Evolutionary conservation across 2,329 filamentous ascomycete species (phyloP).

Genomic region (Botrytis deweyae): DNA sequence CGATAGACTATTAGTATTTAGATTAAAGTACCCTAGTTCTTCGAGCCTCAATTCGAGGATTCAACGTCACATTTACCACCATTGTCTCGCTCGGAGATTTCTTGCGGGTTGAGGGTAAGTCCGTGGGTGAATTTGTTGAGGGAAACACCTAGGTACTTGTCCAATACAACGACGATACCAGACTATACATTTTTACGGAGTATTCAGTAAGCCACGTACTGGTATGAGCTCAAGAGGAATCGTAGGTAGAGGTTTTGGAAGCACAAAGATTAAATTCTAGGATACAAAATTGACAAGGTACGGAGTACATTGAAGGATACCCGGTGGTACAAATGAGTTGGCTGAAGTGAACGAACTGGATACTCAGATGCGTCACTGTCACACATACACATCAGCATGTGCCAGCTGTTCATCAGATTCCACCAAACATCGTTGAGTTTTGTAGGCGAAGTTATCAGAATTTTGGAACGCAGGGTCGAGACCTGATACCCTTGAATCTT

Average conservation of each 20-base stretch:
- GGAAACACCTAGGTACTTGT: neutral
- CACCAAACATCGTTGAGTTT: neutral
- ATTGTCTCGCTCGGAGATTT: neutral
- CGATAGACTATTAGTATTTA: neutral
- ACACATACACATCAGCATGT: neutral
- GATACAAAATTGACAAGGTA: neutral
- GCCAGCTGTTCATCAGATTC: neutral
- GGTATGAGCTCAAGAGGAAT: neutral
- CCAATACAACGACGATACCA: constrained; percentile 1
- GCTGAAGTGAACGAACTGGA: neutral
- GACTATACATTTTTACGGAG: neutral
- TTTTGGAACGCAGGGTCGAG: no score
- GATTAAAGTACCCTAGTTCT: neutral
- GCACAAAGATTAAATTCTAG: neutral
- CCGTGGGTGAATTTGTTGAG: neutral
- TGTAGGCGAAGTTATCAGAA: neutral
- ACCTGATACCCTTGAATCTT: neutral
- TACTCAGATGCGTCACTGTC: neutral
- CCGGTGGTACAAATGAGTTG: neutral
- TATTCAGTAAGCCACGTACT: neutral
- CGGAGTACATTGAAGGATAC: neutral
- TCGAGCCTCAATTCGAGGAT: neutral
- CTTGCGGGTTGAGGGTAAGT: constrained; percentile 1
- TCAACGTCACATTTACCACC: neutral
- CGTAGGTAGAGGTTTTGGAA: neutral